Evolutionary conservation across 352 stramenopile genomes (phyloP), one percentile per base, ranked within the genome.

Genomic region (Globisporangium irregulare): DNA sequence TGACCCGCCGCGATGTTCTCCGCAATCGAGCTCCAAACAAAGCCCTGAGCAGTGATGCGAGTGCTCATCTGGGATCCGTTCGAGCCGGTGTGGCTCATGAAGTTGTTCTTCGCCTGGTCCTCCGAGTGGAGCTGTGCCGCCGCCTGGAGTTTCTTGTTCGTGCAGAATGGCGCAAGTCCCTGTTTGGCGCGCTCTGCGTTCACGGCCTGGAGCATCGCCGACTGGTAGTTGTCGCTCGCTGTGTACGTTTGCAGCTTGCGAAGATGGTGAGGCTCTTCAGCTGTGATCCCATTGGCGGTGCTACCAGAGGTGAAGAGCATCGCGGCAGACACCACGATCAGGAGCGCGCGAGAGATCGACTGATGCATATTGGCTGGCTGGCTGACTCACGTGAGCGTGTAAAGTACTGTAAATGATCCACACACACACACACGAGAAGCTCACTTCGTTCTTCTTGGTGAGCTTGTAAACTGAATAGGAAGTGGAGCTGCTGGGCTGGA

Each of bases 51-150:
- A 25, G 53, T 73, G 46, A 80, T 61, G 34, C 75, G 75, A 36
- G 63, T 34, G 14, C 48, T 41, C 22, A 74, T 57, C 32, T 55
- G 62, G 7, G 66, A 73, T 41, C 70, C 70, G 53, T 74, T 62
- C 24, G 73, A 78, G 20, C 76, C 71, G 2, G 50, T 68, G 69
- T 80, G 73, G 62, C 25, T 71, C 73, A 82, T 80, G n/a, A 71
- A 57, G 61, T 79, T 73, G 29, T 65, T 63, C 15, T 22, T 32
- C 7, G 73, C 76, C 63, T 74, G 68, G 67, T 78, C 73, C 4
- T 73, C 58, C n/a, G 73, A 79, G 62, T 80, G 73, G 6, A 43
- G 6, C 48, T 80, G 71, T 0, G 76, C 73, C 0, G 76, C 73
- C 1, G 43, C 24, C 48, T 77, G 65, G 41, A 81, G 75, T 64